Base-by-base conservation (phyloP, 371 early-diverging fungal genomes). In the Mucor mucedo region DNA sequence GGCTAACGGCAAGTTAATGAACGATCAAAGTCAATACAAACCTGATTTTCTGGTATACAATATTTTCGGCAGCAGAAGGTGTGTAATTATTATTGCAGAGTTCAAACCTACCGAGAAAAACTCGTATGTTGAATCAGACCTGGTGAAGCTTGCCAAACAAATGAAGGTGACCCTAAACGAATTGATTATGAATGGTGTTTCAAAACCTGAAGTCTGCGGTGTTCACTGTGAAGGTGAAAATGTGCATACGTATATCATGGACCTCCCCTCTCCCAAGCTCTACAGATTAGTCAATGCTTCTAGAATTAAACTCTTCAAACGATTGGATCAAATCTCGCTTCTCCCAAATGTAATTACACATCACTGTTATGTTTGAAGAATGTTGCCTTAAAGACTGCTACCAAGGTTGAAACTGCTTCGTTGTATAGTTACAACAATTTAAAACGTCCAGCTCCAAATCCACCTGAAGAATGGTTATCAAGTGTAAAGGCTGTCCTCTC, bases 11-110 rank as follows among this genome's bases (percentile, higher is more conserved):
- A 32, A 59, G 42, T 30, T 58, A 47, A 5, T 5, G 11, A 28
- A 30, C 28, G 11, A 27, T 8, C 10, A 28, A 29, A 2, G 47
- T 27, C 21, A 29, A 58, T 60, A 13, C 56, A 60, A 60, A 35
- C 66, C 57, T 2, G 61, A 66, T 28, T 66, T 66, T 35, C 11
- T 28, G 16, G 66, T 66, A 14, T 52, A 56, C 66, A 66, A 60
- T 21, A 10, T 56, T 29, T 50, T 57, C 29, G 61, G 60, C 28
- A 35, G 13, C 27, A 14, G 9, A 1, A 60, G 52, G 21, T 64
- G 47, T 47, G 44, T 64, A 39, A 32, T 55, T 14, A 28, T 60
- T 9, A 60, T 66, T 35, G 52, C 61, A 16, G 60, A 66, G 38
- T 60, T n/a, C n/a, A n/a, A n/a, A n/a, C n/a, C n/a, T n/a, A n/a